Evolutionary conservation across 1,139 yeast genomes (phyloP), one percentile per base, ranked within the genome.

Genomic region (Magnusiomyces fungicola): DNA sequence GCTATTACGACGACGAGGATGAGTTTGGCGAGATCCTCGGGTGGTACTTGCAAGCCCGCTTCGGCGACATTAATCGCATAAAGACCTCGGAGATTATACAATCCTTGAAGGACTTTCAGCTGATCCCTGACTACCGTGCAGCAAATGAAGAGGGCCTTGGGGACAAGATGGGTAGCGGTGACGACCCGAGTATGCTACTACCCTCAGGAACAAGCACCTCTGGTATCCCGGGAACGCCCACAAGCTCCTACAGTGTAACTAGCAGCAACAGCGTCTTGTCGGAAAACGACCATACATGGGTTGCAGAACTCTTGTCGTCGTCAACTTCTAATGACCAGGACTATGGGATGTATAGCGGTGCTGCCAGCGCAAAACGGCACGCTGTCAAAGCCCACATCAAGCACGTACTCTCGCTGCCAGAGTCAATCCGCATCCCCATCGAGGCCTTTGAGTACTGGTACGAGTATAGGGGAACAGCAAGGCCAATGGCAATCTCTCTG

Each of bases 381-480:
- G 39, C 39, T 6, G 21, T 39, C n/a, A n/a, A 27, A 12, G 19
- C n/a, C 25, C 43, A 24, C n/a, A 22, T 39, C 32, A 16, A n/a
- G 7, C 22, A 24, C 3, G 32, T 39, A 14, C 16, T 39, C 14
- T 14, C 21, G 18, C 32, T 39, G 33, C 43, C 43, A 9, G 33
- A 25, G 32, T 16, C 18, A 16, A 22, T 25, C 7, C 19, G 19
- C 7, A 27, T 39, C 32, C 53, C 53, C 10, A 19, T 24, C 3
- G 46, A 45, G 23, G 51, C 49, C 23, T 46, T 50, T 24, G 45
- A 24, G 14, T 50, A 48, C 47, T 50, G 53, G 53, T 38, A 34
- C 19, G 50, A 50, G 39, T 50, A 45, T n/a, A 36, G 39, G 10
- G 53, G 53, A 16, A 48, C 49, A 6, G 38, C 43, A 10, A 41